These are phyloP conservation scores for Rauvolfia tetraphylla DNA, from an alignment of 257 asterid species.

Conservation along the genomic window DNA sequence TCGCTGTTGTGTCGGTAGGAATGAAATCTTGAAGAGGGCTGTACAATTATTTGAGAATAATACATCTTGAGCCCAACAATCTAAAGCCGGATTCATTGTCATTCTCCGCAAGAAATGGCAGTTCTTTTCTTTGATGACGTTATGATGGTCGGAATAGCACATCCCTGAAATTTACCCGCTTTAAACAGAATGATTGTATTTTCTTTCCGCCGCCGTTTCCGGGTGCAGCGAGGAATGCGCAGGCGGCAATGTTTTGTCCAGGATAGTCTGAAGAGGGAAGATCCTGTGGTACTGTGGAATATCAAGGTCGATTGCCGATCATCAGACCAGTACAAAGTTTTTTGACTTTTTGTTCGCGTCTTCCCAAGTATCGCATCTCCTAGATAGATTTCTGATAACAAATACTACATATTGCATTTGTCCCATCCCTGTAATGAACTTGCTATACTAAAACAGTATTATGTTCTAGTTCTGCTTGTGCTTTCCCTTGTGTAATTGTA, in stretches of 20 bases:
- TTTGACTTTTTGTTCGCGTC: too few relatives aligned
- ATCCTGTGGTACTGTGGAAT: neutral
- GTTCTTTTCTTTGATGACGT: neutral
- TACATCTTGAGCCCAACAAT: neutral
- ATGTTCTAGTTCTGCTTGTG: neutral
- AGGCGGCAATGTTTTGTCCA: neutral
- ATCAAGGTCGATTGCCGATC: neutral
- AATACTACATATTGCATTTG: too few relatives aligned
- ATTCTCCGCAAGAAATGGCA: neutral
- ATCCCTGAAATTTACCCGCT: neutral
- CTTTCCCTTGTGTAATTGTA: neutral
- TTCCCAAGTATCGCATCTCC: too few relatives aligned
- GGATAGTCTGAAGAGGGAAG: neutral
- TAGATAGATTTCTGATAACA: neutral
- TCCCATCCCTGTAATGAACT: neutral
- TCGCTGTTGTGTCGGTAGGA: neutral
- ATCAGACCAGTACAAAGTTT: neutral
- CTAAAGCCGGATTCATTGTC: neutral
- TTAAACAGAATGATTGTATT: neutral
- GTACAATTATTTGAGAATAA: neutral
- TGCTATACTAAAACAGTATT: too few relatives aligned
- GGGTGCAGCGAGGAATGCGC: neutral
- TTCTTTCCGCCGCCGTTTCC: neutral
- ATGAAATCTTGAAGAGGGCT: neutral
- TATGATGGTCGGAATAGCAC: neutral